phyloP scores from a whole-genome alignment of 1,139 yeast species.

The Candida sanyaensis region DNA sequence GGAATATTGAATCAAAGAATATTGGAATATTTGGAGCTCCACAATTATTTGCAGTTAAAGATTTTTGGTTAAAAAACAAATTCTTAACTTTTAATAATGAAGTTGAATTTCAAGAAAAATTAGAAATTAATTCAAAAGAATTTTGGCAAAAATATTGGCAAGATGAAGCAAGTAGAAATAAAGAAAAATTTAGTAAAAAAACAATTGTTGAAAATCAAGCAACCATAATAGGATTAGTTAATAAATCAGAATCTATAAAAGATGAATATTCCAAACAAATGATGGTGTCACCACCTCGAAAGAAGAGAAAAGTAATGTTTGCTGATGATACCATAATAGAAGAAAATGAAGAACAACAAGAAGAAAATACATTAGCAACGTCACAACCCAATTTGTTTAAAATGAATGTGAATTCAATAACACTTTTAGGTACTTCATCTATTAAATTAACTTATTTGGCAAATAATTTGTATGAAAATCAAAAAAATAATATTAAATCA shows the following conservation, averaged over 20 bases:
- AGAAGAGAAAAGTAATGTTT: slow-evolving; percentile 4
- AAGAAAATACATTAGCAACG: neutral
- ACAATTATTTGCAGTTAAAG: slow-evolving; percentile 54
- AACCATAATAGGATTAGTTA: slow-evolving; percentile 12
- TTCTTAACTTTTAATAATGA: slow-evolving; percentile 33
- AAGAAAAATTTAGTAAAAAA: slow-evolving; percentile 30
- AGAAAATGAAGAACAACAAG: neutral
- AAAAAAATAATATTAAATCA: slow-evolving; percentile 47
- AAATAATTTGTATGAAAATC: slow-evolving; percentile 54
- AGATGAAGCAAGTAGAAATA: slow-evolving; percentile 34
- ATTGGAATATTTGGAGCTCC: slow-evolving; percentile 60
- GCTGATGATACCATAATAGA: neutral
- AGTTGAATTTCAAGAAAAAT: slow-evolving; percentile 26
- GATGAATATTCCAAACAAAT: neutral
- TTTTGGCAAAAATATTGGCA: slow-evolving; percentile 61
- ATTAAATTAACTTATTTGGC: slow-evolving; percentile 62
- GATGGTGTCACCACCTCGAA: neutral
- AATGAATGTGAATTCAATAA: neutral
- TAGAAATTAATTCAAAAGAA: slow-evolving; percentile 32
- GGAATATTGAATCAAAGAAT: slow-evolving; percentile 27
- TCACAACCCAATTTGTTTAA: neutral
- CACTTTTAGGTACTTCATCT: slow-evolving; percentile 55
- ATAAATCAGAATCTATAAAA: slow-evolving; percentile 12
- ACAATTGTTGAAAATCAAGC: slow-evolving; percentile 21
- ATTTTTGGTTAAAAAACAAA: slow-evolving; percentile 54